A percentile compares a stretch with the other conserved stretches of the same genome.
Conservation (phyloP, 257 asterid genomes). For the Leptodermis oblonga region DNA sequence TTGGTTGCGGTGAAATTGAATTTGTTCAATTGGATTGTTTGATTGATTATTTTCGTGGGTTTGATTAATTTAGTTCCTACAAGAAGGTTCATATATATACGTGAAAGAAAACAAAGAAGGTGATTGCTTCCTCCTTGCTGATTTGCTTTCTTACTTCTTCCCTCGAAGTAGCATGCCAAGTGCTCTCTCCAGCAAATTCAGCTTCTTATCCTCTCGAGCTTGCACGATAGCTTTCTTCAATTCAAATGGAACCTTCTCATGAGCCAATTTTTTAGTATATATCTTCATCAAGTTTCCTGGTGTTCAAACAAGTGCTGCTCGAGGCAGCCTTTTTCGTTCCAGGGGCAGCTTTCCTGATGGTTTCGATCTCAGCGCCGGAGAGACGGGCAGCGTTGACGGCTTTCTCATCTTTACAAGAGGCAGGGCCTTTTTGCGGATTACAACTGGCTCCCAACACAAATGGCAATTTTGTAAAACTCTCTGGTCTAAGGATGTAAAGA, state of each 20-base stretch:
- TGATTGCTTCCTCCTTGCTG: neutral
- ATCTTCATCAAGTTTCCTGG: no score
- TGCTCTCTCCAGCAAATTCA: conserved; percentile 83
- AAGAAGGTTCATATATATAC: conserved; percentile 32
- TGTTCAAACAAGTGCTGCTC: conserved; percentile 66
- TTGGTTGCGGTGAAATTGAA: no score
- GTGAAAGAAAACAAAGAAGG: conserved; percentile 18
- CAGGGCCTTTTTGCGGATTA: conserved; percentile 87
- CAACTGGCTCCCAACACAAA: conserved; percentile 94
- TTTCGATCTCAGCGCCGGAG: conserved; percentile 86
- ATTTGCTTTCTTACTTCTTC: conserved; percentile 46
- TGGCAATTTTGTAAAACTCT: conserved; percentile 27
- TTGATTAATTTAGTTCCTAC: no score
- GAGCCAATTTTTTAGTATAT: no score
- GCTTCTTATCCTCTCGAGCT: conserved; percentile 77
- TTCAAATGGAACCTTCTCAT: conserved; percentile 82
- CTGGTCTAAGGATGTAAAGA: neutral
- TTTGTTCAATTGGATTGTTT: no score
- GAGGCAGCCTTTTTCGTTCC: conserved; percentile 88
- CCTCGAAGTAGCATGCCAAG: conserved; percentile 73
- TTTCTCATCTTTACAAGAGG: conserved; percentile 90
- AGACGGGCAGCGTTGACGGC: conserved; percentile 98
- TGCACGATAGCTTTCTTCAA: conserved; percentile 82
- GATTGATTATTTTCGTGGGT: no score
- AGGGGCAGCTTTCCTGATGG: conserved; percentile 60